A percentile compares a stretch with the other conserved stretches of the same genome.
phyloP scores from a whole-genome alignment of 495 filamentous ascomycete genomes.

The Pyronema domesticum region DNA sequence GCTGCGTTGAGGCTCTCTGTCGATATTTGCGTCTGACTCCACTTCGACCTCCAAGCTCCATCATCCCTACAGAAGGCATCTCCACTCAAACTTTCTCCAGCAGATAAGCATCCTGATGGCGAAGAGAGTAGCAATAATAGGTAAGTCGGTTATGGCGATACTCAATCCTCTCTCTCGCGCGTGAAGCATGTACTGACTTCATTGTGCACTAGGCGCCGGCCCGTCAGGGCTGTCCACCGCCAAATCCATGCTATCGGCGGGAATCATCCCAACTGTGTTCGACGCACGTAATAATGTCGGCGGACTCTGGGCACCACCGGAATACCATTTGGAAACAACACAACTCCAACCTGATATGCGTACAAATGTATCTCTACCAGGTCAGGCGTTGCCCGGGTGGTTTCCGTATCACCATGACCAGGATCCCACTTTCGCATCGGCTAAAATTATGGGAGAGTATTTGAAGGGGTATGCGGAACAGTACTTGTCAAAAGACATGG shows the following conservation, averaged over 20 bases:
- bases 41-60: no score
- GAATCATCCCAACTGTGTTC: constrained; percentile 52
- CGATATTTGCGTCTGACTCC: no score
- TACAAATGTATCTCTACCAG: constrained; percentile 64
- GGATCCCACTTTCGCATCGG: constrained; percentile 48
- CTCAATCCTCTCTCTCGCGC: no score
- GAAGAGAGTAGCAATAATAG: no score
- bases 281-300: constrained; percentile 48
- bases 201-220: constrained; percentile 42
- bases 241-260: constrained; percentile 52
- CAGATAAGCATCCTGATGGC: no score
- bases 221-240: constrained; percentile 68
- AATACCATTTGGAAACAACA: constrained; percentile 26
- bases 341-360: constrained; percentile 49
- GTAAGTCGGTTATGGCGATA: no score
- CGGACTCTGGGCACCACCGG: constrained; percentile 53
- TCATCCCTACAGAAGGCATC: no score
- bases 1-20: no score
- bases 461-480: constrained; percentile 41
- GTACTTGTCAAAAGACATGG: constrained; percentile 34
- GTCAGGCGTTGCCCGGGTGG: constrained; percentile 61
- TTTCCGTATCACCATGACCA: constrained; percentile 37
- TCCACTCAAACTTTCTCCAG: no score
- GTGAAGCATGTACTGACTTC: no score
- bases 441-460: constrained; percentile 61